Evolutionary conservation across 2,329 filamentous ascomycete genomes (phyloP), one percentile per base, ranked within the genome.

Genomic region (Aaosphaeria pasadenensis): DNA sequence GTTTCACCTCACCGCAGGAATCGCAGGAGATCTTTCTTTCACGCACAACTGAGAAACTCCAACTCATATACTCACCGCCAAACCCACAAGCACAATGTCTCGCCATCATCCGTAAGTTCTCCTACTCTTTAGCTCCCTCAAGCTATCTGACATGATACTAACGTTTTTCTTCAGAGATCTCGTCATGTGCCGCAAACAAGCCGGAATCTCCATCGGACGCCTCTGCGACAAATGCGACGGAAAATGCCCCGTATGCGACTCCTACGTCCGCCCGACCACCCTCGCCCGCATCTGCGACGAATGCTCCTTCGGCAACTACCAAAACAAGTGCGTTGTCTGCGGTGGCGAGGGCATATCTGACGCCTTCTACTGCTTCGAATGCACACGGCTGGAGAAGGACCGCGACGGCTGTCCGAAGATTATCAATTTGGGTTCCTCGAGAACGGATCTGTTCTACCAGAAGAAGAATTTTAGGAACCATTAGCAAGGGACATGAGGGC

Each of bases 211-310:
- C 65, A 96, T 99, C 82, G 94, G 94, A 70, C 91, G 94, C 48
- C 89, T 99, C 69, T 99, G 94, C 82, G 94, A 99, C 78, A 99
- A 99, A 77, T 99, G 94, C 80, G 94, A 99, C 77, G 94, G 94
- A 73, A 99, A 99, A 79, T 99, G 94, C 67, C 94, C 94, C 57
- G 91, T 99, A 52, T 99, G 94, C 84, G 94, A 99, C 72, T 95
- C 89, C 52, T 99, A 99, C 82, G 94, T 99, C 55, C 91, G 94
- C 11, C 94, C 94, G 9, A 99, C 94, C 30, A 97, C 94, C 6
- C 86, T 97, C 48, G 94, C 95, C 52, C 90, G 92, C 66, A 97
- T 99, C 77, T 99, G 94, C 79, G 94, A 99, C 78, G 94, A 99
- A 77, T 99, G 94, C 80, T 91, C 89, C 70, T 99, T 99, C 72